Percentiles rank a stretch among this genome's conserved stretches.
phyloP scores from a whole-genome alignment of 2,329 filamentous ascomycete genomes.

The Fusarium tanahbumbuense region DNA sequence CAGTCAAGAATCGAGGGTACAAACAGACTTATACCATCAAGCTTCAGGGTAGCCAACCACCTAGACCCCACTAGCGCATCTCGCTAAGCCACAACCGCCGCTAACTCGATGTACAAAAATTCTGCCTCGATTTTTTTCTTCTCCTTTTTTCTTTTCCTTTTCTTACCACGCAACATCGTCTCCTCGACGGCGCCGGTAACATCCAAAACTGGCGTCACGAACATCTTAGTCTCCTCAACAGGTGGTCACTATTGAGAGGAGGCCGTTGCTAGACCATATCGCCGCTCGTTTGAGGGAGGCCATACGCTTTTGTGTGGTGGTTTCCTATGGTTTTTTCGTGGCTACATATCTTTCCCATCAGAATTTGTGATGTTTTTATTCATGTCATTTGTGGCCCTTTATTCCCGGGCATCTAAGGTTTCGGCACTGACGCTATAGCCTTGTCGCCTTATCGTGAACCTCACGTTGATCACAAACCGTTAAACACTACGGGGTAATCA shows the following conservation, averaged over 20 bases:
- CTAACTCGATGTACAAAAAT: slow-evolving; percentile 27
- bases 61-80: neutral
- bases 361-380: slow-evolving; percentile 6
- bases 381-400: neutral
- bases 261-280: slow-evolving; percentile 53
- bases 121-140: neutral
- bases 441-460: no score
- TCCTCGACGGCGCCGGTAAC: slow-evolving; percentile 41
- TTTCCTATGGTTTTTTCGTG: slow-evolving; percentile 58
- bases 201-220: slow-evolving; percentile 44
- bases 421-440: no score
- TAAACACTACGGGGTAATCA: no score
- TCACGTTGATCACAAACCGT: no score
- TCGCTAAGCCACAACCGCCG: slow-evolving; percentile 25
- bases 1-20: neutral
- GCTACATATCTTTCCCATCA: slow-evolving; percentile 50
- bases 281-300: slow-evolving; percentile 60
- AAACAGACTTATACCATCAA: neutral
- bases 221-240: slow-evolving; percentile 40
- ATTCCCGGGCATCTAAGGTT: neutral
- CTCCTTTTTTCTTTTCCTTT: slow-evolving; percentile 34
- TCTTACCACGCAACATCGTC: slow-evolving; percentile 50
- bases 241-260: slow-evolving; percentile 39
- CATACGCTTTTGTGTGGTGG: slow-evolving; percentile 54
- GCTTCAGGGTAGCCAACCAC: neutral